Evolutionary conservation across 78 protist genomes (phyloP), one percentile per base, ranked within the genome.

Genomic region (Isochrysis galbana): DNA sequence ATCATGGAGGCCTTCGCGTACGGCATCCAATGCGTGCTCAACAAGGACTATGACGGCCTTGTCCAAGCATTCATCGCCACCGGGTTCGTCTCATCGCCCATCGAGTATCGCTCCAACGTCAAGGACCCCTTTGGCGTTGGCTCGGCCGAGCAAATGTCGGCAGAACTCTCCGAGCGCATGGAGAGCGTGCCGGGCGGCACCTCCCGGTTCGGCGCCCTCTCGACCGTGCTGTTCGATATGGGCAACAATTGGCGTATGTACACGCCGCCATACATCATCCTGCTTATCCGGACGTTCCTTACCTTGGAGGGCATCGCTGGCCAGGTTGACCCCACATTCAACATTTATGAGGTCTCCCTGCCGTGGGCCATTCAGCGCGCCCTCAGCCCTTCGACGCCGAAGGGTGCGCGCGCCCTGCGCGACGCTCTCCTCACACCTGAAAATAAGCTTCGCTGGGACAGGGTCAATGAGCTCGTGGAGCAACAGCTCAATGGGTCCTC

Each of bases 231-330:
- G 21, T 83, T 83, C 67, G 89, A 83, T 25, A 83, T 83, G 89
- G 61, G 89, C 61, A 26, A 83, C 67, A 3, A 32, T 22, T 83
- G 89, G 89, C 21, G 21, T 7, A 44, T 44, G 87, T 61, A 61
- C 74, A 61, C 74, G 74, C 74, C 74, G 74, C 89, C 89, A 61
- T 83, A 83, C 89, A 83, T 83, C 89, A 83, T 83, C 89, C 89
- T 83, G 42, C 67, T 83, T 22, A 83, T 83, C 34, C 89, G 89
- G 42, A 83, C 89, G 42, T 83, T 83, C 36, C 61, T 83, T 22
- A 83, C 89, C 41, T 61, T 83, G 42, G 74, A 61, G 74, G 74
- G 89, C 67, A 83, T 83, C 69, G 89, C 89, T 21, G 61, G 39
- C 34, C 32, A 46, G 36, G 89, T 83, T 29, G 89, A 83, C 61